Evolutionary conservation across 768 basidiomycete species (phyloP).

Genomic region (Sistotremastrum suecicum): DNA sequence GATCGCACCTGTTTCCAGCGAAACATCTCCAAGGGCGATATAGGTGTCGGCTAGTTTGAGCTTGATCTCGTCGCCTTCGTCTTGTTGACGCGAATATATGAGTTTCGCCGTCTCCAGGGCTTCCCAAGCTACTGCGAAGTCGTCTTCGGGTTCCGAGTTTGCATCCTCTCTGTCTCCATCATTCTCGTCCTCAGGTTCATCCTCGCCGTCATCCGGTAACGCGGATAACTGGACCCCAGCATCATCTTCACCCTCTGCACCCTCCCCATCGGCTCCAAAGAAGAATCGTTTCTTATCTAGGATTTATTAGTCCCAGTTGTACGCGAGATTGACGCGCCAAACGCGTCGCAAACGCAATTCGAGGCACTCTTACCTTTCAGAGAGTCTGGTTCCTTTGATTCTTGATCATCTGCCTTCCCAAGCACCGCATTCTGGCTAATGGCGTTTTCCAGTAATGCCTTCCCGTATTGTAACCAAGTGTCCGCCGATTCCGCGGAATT

Average conservation of each 20-base stretch:
- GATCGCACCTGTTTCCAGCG: conserved; percentile 80
- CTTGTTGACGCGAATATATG: conserved; percentile 60
- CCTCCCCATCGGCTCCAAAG: conserved; percentile 55
- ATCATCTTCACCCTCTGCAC: conserved; percentile 23
- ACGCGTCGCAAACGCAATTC: conserved; percentile 6
- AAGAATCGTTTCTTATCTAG: conserved; percentile 27
- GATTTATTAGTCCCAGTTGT: conserved; percentile 34
- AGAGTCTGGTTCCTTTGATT: conserved; percentile 13
- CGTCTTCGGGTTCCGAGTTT: conserved; percentile 82
- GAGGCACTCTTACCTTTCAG: conserved; percentile 6
- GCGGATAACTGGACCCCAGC: conserved; percentile 8
- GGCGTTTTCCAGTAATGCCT: conserved; percentile 85
- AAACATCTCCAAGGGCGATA: conserved; percentile 88
- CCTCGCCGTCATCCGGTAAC: conserved; percentile 15
- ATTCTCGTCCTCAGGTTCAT: conserved; percentile 29
- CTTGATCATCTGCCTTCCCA: conserved; percentile 68
- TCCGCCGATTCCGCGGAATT: conserved; percentile 77
- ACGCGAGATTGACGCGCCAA: conserved; percentile 49
- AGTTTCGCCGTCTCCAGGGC: conserved; percentile 88
- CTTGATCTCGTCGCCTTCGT: conserved; percentile 43
- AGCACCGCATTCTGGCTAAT: conserved; percentile 77
- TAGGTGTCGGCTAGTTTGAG: conserved; percentile 87
- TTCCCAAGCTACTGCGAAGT: conserved; percentile 97
- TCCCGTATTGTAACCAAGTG: conserved; percentile 82
- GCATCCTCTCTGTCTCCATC: conserved; percentile 48